Evolutionary conservation across 208 protist species (phyloP), one percentile per base, ranked within the genome.

Genomic region (Balamuthia mandrillaris): DNA sequence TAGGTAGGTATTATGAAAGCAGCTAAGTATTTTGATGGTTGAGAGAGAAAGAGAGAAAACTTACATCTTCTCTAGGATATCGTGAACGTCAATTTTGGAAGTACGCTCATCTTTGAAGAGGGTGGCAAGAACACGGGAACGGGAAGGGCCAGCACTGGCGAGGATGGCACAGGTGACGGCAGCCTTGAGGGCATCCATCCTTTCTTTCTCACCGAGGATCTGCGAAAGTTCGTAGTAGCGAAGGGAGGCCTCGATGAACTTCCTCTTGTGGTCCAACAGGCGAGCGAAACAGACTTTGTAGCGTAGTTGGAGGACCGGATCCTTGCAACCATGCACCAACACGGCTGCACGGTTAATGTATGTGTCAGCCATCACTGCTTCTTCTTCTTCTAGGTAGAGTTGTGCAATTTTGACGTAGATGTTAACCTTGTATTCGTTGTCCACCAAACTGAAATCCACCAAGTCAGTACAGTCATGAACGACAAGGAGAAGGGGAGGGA

Each of bases 91-190:
- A 7, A 97, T 84, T 12, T 90, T 39, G 16, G 45, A 31, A 39
- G 82, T 87, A 31, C 92, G 90, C 68, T 97, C 92, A 84, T 96
- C 95, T 66, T 90, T 92, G 81, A 91, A 95, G 3, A 98, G 84
- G 31, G 88, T 92, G 4, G 93, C 90, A 7, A 98, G 89, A 31
- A 97, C 79, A 24, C 93, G 88, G 44, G 94, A 94, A 66, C 96
- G 91, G 56, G 92, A 86, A 41, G 95, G 93, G 52, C 96, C 95
- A 7, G 96, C 96, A 37, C 92, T 89, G 1, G 94, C 90, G 4
- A 98, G 91, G 79, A 98, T 95, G 35, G 93, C 94, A 88, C 94
- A 97, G 49, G 94, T 93, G 18, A 95, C 89, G 2, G 96, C 91
- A 52, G 41, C 63, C 45, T 89, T 72, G 21, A 98, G 90, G 39